Evolutionary conservation across 345 rosid species (phyloP).

Genomic region (Brassica napus): DNA sequence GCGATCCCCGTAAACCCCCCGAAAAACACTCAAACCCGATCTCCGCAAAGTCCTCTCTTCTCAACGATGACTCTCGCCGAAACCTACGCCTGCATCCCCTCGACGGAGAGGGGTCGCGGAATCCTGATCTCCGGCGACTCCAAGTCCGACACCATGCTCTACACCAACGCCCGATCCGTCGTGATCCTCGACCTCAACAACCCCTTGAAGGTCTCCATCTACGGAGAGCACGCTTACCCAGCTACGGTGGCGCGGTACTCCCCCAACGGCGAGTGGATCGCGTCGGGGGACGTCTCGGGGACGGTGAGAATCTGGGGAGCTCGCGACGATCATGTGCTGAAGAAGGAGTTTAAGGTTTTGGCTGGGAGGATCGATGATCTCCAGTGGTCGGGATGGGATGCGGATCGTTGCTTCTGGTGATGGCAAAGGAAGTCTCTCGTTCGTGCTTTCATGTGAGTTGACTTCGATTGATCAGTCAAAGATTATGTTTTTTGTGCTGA

Average conservation of each 20-base stretch:
- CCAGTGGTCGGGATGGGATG: conserved; percentile 96
- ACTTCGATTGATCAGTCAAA: conserved; percentile 11
- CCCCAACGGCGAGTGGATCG: conserved; percentile 99
- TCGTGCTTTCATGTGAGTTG: conserved; percentile 84
- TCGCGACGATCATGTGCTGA: conserved; percentile 71
- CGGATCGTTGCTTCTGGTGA: conserved; percentile 94
- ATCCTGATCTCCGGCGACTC: conserved; percentile 79
- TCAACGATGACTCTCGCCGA: conserved; percentile 60
- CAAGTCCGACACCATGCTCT: conserved; percentile 67
- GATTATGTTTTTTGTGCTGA: neutral
- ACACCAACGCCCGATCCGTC: conserved; percentile 88
- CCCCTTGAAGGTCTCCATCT: conserved; percentile 76
- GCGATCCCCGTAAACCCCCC: conserved; percentile 16
- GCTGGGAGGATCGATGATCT: conserved; percentile 98
- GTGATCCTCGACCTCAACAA: conserved; percentile 78
- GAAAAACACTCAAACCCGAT: neutral
- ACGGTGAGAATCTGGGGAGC: conserved; percentile 97
- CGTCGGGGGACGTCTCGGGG: conserved; percentile 91
- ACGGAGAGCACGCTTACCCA: conserved; percentile 90
- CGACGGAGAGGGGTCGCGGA: conserved; percentile 94
- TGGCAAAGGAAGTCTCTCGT: conserved; percentile 90
- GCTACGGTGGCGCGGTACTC: conserved; percentile 94
- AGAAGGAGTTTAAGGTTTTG: conserved; percentile 88
- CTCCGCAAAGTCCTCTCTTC: conserved; percentile 15
- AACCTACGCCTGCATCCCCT: conserved; percentile 82